These are phyloP conservation scores for Volutella citrinella DNA, from an alignment of 2,329 filamentous ascomycete species.

Conservation along the genomic window DNA sequence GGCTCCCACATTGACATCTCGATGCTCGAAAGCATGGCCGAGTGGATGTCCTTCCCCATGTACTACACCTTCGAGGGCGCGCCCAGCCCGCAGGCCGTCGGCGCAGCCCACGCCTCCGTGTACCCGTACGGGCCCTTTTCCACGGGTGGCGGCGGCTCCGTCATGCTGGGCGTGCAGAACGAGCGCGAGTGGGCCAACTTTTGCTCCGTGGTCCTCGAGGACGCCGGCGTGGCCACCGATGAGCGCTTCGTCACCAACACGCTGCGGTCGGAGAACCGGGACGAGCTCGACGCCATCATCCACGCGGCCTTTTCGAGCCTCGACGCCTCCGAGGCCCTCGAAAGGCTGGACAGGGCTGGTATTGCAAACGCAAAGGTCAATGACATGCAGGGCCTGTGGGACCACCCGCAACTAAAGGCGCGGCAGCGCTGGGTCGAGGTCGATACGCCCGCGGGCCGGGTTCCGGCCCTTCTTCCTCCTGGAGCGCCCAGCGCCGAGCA, in stretches of 20 bases:
- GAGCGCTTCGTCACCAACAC: conserved; percentile 46
- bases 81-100: conserved; percentile 39
- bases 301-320: conserved; percentile 36
- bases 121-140: conserved; percentile 57
- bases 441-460: conserved; percentile 41
- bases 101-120: conserved; percentile 52
- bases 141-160: conserved; percentile 43
- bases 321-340: conserved; percentile 38
- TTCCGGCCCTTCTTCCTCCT: conserved; percentile 49
- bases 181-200: conserved; percentile 54
- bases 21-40: conserved; percentile 56
- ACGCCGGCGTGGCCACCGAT: conserved; percentile 40
- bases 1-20: conserved; percentile 52
- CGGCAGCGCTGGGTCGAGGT: conserved; percentile 50
- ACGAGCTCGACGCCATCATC: conserved; percentile 28
- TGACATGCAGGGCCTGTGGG: conserved; percentile 52
- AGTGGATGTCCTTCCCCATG: conserved; percentile 57
- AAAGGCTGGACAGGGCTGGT: conserved; percentile 41
- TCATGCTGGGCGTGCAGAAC: conserved; percentile 58
- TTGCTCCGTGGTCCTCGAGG: conserved; percentile 42
- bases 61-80: conserved; percentile 50
- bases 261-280: conserved; percentile 43
- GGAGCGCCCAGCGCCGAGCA: conserved; percentile 30
- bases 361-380: conserved; percentile 57
- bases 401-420: conserved; percentile 49